Evolutionary conservation across 1,284 basidiomycete species (phyloP).

Genomic region (Cutaneotrichosporon mucoides): DNA sequence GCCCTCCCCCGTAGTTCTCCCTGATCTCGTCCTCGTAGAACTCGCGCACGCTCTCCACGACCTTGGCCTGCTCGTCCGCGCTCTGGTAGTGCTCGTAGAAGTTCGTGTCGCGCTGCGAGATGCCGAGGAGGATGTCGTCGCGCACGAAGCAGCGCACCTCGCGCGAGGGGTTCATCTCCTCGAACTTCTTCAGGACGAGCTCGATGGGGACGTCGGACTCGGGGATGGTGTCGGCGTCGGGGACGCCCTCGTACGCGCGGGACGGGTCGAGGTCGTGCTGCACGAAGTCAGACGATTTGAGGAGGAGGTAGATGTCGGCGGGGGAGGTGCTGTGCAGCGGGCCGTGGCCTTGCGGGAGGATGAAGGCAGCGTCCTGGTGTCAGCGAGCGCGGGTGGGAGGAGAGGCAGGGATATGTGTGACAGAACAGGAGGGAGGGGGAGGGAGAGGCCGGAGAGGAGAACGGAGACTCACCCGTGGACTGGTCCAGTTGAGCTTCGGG

Average conservation of each 20-base stretch:
- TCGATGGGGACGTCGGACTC: conserved; percentile 58
- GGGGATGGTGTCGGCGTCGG: conserved; percentile 3
- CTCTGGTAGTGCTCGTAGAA: conserved; percentile 83
- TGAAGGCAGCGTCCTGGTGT: conserved; percentile 81
- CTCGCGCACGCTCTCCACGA: conserved; percentile 56
- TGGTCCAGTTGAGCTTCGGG: conserved; percentile 92
- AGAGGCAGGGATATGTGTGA: neutral
- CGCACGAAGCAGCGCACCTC: conserved; percentile 86
- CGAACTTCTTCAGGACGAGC: conserved; percentile 90
- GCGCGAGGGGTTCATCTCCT: conserved; percentile 72
- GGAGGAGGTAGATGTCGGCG: conserved; percentile 82
- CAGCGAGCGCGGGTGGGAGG: neutral
- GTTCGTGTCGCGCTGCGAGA: conserved; percentile 85
- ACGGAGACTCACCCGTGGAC: conserved; percentile 63
- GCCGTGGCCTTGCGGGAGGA: conserved; percentile 69
- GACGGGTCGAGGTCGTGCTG: conserved; percentile 67
- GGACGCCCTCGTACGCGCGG: conserved; percentile 42
- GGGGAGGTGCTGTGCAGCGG: conserved; percentile 82
- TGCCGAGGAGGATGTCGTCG: conserved; percentile 43
- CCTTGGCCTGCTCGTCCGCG: conserved; percentile 55
- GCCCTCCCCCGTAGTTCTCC: conserved; percentile 57
- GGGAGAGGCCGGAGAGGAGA: neutral
- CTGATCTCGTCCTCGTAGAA: conserved; percentile 70
- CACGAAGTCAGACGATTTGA: conserved; percentile 91
- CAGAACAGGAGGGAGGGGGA: neutral